Evolutionary conservation across 164 flowering plant species (phyloP), one percentile per base, ranked within the genome.

Genomic region (Liquidambar formosana): DNA sequence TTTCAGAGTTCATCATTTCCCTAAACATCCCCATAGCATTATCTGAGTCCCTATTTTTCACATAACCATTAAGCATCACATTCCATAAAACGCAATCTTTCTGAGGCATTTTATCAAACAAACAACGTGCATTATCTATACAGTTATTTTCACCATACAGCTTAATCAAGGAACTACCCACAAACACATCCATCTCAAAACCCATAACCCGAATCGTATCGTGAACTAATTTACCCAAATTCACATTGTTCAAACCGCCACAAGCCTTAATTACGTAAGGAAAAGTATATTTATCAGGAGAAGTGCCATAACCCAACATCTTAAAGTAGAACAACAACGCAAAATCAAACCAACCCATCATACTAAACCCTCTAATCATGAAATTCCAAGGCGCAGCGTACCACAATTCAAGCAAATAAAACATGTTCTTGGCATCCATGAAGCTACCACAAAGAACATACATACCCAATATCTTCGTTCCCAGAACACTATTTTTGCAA

Each of bases 41-140:
- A 19, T 23, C 66, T 0, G 46, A 63, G n/a, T 79, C 82, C 74
- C 87, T 85, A 73, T 49, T 75, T 63, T 75, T 84, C 21, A 75
- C 79, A 78, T 84, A 87, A 33, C 90, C 90, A 79, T 84, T 65
- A 53, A 93, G 78, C 94, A 93, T 89, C 75, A 87, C 93, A 76
- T 91, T 93, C 94, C 94, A 93, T 76, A 88, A 65, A 25, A 91
- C 95, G 65, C 77, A 25, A 78, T 92, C 97, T 73, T 72, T 87
- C 11, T 71, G 48, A 65, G 76, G 69, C 77, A 94, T 78, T 80
- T 71, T 79, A 72, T 86, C 90, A 76, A 94, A 92, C 89, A 92
- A 33, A 1, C 14, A 6, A 19, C 84, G 77, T 9, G 97, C 97
- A 67, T 80, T 82, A 3, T 61, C 77, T 4, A 88, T 58, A 61